Percentiles rank a stretch among this genome's conserved stretches.
phyloP scores from a whole-genome alignment of 441 rosid genomes.

The Gossypium davidsonii region DNA sequence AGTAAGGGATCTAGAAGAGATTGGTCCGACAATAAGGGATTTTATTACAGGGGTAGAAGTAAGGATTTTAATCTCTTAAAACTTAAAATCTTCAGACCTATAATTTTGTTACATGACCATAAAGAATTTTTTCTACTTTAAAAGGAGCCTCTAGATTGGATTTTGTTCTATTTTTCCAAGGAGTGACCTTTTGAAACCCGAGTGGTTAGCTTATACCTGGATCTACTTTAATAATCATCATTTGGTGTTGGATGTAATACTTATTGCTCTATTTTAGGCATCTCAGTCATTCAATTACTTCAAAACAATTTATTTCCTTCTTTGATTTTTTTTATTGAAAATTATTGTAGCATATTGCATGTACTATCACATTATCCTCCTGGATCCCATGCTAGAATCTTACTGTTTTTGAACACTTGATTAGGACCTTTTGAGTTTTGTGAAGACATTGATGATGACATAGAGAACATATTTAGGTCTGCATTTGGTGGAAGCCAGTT shows the following conservation, averaged over 20 bases:
- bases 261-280: not conserved
- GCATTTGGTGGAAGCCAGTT: constrained; percentile 49
- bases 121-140: not conserved
- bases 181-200: not conserved
- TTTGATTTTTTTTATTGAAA: not conserved
- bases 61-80: constrained; percentile 25
- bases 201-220: not conserved
- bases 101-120: not conserved
- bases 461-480: constrained; percentile 51
- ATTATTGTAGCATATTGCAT: not conserved
- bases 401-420: constrained; percentile 13
- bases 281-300: not conserved
- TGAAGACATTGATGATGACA: constrained; percentile 46
- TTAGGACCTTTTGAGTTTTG: constrained; percentile 59
- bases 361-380: not conserved
- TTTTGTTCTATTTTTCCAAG: not conserved
- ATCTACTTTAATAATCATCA: not conserved
- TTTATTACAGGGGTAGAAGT: constrained; percentile 42
- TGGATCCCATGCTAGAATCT: not conserved
- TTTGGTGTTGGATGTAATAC: not conserved
- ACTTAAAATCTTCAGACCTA: not conserved
- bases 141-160: not conserved
- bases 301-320: not conserved
- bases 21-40: constrained; percentile 31
- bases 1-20: constrained; percentile 38